These are phyloP conservation scores for Breynia disticha DNA, from an alignment of 441 rosid species.

Conservation along the genomic window DNA sequence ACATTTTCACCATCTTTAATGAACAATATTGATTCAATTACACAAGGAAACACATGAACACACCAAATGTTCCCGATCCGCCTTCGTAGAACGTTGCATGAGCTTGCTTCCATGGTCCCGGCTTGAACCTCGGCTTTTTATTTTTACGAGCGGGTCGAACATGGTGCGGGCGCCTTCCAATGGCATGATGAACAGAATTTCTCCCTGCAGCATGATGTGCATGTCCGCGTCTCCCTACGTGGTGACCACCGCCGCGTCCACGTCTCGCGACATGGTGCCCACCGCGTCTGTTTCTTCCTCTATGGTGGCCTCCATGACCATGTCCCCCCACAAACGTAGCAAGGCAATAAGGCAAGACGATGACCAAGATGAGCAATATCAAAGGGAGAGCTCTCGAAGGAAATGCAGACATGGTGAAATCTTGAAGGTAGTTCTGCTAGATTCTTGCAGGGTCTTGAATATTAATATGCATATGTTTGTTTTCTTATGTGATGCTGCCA, in stretches of 20 bases:
- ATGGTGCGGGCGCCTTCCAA: background rate
- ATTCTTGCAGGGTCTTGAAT: background rate
- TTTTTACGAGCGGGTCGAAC: background rate
- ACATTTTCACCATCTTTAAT: background rate
- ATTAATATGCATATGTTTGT: background rate
- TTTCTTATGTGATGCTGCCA: too few species aligned
- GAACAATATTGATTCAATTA: too few species aligned
- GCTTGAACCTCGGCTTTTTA: constrained; percentile 21
- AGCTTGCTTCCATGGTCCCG: constrained; percentile 45
- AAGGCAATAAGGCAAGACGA: constrained; percentile 10
- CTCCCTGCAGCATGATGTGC: background rate
- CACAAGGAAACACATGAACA: too few species aligned
- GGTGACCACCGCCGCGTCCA: constrained; percentile 1
- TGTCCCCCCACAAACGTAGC: background rate
- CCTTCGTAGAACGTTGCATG: constrained; percentile 56
- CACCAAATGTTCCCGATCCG: constrained; percentile 31
- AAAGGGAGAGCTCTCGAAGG: constrained; percentile 14
- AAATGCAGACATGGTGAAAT: constrained; percentile 16
- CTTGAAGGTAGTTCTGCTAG: background rate
- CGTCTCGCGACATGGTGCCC: constrained; percentile 2
- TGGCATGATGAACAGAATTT: background rate
- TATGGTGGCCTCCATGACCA: background rate
- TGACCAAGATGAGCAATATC: constrained; percentile 10
- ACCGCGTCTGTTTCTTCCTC: constrained; percentile 1
- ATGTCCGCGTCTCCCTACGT: background rate